Conservation (phyloP, 1,284 basidiomycete genomes). For the Phylloboletellus chloephorus region DNA sequence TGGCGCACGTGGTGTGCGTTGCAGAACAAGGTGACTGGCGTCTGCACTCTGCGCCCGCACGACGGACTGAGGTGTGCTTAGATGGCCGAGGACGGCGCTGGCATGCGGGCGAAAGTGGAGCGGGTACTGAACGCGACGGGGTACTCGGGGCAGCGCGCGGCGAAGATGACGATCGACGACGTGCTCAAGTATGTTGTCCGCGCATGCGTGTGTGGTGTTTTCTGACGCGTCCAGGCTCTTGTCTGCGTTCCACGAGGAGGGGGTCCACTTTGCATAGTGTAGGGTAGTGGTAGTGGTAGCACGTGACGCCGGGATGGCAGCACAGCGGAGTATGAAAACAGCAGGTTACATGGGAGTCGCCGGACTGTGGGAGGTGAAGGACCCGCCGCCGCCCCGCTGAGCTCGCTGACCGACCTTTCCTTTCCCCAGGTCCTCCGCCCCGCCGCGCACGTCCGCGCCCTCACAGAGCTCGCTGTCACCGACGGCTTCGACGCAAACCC, state of each 20-base stretch:
- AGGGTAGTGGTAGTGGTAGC: too few relatives aligned
- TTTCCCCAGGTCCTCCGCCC: conserved; percentile 54
- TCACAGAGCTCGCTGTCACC: conserved; percentile 62
- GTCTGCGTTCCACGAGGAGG: conserved; percentile 52
- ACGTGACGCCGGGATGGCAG: conserved; percentile 7
- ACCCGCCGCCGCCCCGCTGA: not conserved
- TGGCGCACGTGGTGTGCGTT: conserved; percentile 92
- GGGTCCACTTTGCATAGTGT: conserved; percentile 61
- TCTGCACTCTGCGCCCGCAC: not conserved
- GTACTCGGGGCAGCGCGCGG: conserved; percentile 64
- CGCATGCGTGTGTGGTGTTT: not conserved
- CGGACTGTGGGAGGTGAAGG: conserved; percentile 39
- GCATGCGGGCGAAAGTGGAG: conserved; percentile 75
- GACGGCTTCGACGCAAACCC: conserved; percentile 67
- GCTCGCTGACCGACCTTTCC: not conserved
- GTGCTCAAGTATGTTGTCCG: conserved; percentile 53
- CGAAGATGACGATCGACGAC: conserved; percentile 80
- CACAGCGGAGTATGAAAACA: not conserved
- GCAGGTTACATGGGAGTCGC: conserved; percentile 41
- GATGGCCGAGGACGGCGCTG: conserved; percentile 68
- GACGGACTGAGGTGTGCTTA: conserved; percentile 29
- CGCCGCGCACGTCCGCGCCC: conserved; percentile 54
- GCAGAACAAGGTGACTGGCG: conserved; percentile 57
- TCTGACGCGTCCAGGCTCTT: conserved; percentile 42
- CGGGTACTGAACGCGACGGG: conserved; percentile 64